A percentile compares a stretch with the other conserved stretches of the same genome.
These are phyloP conservation scores for Phytophthora cryptogea DNA, from an alignment of 352 stramenopile species.

Conservation along the genomic window DNA sequence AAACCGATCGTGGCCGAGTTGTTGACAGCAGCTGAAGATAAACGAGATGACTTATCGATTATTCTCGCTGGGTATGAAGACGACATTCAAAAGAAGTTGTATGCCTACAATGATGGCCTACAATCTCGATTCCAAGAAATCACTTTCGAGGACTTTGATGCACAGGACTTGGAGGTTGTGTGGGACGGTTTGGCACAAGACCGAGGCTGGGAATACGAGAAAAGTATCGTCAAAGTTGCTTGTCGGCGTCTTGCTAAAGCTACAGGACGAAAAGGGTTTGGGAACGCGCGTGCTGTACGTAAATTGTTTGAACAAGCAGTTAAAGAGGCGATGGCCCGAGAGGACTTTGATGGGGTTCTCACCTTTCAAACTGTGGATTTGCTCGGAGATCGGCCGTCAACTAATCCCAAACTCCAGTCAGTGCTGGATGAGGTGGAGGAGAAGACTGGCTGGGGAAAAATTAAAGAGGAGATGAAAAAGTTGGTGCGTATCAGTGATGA, in stretches of 20 bases:
- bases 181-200: conserved; percentile 58
- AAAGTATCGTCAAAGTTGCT: conserved; percentile 58
- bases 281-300: conserved; percentile 83
- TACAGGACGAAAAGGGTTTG: conserved; percentile 81
- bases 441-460: conserved; percentile 79
- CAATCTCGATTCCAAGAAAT: conserved; percentile 86
- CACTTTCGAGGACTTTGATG: conserved; percentile 91
- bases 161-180: conserved; percentile 82
- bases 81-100: conserved; percentile 93
- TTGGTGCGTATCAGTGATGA: conserved; percentile 76
- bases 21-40: conserved; percentile 86
- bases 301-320: conserved; percentile 75
- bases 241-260: conserved; percentile 67
- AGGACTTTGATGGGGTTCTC: conserved; percentile 65
- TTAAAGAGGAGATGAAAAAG: conserved; percentile 80
- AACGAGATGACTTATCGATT: conserved; percentile 84
- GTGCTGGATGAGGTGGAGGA: conserved; percentile 62
- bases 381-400: conserved; percentile 74
- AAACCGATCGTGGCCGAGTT: conserved; percentile 90
- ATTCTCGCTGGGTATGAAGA: conserved; percentile 94
- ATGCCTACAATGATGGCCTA: conserved; percentile 91
- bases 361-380: conserved; percentile 71
- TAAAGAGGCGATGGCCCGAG: conserved; percentile 62
- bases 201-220: conserved; percentile 53
- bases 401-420: conserved; percentile 69